Conservation (phyloP, 805 yeast genomes). For the Komagataella pseudopastoris region DNA sequence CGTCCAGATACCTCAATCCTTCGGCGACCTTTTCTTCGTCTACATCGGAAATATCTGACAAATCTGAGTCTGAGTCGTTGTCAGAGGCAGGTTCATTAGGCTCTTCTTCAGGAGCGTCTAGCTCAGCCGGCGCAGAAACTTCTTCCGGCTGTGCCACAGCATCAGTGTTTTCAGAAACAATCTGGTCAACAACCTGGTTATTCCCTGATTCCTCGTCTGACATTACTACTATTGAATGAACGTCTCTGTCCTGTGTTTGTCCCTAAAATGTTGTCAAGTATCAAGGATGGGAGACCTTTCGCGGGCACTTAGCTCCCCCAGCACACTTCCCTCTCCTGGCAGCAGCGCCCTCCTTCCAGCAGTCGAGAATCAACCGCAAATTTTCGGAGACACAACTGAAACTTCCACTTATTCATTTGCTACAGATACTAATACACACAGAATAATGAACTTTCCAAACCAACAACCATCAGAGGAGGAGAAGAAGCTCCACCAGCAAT, state of each 20-base stretch:
- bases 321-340: background rate
- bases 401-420: background rate
- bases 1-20: conserved; percentile 4
- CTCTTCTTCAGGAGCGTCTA: background rate
- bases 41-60: conserved; percentile 22
- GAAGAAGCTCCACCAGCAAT: conserved; percentile 51
- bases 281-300: background rate
- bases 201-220: background rate
- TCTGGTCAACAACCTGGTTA: background rate
- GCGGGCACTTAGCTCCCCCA: background rate
- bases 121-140: background rate
- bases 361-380: background rate
- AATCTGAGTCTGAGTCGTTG: conserved; percentile 6
- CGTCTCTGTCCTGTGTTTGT: background rate
- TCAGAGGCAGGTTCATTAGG: background rate
- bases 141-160: background rate
- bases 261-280: background rate
- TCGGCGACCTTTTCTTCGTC: conserved; percentile 21
- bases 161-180: background rate
- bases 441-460: conserved; percentile 26
- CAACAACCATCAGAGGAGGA: conserved; percentile 48
- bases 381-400: background rate
- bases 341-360: background rate
- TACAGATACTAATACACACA: conserved; percentile 5
- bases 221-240: background rate